A percentile compares a stretch with the other conserved stretches of the same genome.
These are phyloP conservation scores for Athelia sp. DNA, from an alignment of 1,284 basidiomycete species.

Conservation along the genomic window DNA sequence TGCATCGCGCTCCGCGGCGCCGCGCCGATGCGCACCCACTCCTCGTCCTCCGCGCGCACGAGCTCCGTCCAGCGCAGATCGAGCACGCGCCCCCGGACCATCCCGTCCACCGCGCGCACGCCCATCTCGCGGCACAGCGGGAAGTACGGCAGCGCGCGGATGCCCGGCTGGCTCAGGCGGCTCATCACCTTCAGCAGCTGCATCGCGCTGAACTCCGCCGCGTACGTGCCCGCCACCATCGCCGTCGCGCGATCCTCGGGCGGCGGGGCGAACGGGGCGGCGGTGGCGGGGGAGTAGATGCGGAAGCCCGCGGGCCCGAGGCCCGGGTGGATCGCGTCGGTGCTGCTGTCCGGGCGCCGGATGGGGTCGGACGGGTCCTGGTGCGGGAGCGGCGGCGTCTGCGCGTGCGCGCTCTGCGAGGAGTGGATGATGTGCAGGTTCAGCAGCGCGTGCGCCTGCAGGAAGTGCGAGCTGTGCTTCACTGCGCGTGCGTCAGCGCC, in stretches of 20 bases:
- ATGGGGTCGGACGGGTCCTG: slow-evolving; percentile 18
- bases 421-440: slow-evolving; percentile 75
- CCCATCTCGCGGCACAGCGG: slow-evolving; percentile 73
- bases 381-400: slow-evolving; percentile 22
- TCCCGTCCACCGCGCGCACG: slow-evolving; percentile 72
- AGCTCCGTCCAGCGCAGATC: slow-evolving; percentile 74
- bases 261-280: slow-evolving; percentile 25
- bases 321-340: slow-evolving; percentile 49
- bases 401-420: slow-evolving; percentile 42
- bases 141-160: slow-evolving; percentile 67
- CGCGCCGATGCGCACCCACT: slow-evolving; percentile 13
- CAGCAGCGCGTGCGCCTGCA: slow-evolving; percentile 69
- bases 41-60: slow-evolving; percentile 43
- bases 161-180: slow-evolving; percentile 56
- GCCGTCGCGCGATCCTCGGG: slow-evolving; percentile 18
- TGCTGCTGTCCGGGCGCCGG: slow-evolving; percentile 31
- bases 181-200: slow-evolving; percentile 73
- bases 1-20: slow-evolving; percentile 10
- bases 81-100: slow-evolving; percentile 70
- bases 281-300: slow-evolving; percentile 51
- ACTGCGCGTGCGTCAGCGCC: slow-evolving; percentile 32
- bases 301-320: slow-evolving; percentile 60
- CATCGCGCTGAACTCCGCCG: slow-evolving; percentile 63
- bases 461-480: slow-evolving; percentile 69
- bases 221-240: slow-evolving; percentile 25